Evolutionary conservation across 352 stramenopile genomes (phyloP).

Genomic region (Phytophthora foliorum): DNA sequence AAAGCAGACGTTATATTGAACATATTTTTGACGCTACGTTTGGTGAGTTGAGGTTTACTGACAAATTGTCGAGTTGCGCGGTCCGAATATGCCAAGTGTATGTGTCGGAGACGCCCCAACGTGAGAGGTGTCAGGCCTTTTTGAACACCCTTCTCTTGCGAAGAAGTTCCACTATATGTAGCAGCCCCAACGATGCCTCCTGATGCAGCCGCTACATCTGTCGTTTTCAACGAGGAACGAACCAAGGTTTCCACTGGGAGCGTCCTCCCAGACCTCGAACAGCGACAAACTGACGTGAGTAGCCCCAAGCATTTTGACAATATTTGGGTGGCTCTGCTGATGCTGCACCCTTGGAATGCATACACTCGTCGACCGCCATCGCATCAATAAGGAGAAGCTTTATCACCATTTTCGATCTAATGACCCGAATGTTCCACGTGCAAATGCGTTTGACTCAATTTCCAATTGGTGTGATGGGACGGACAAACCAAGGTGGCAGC

Average conservation of each 20-base stretch:
- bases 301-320: conserved; percentile 41
- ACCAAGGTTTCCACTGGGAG: conserved; percentile 23
- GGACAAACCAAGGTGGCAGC: conserved; percentile 14
- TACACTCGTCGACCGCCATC: neutral
- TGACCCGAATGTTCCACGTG: conserved; percentile 22
- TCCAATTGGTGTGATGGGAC: conserved; percentile 13
- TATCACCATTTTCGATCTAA: conserved; percentile 37
- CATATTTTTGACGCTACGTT: conserved; percentile 19
- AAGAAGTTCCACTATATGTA: too few species aligned
- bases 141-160: too few species aligned
- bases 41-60: too few species aligned
- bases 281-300: conserved; percentile 35
- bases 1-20: conserved; percentile 36
- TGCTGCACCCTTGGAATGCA: conserved; percentile 12
- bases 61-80: too few species aligned
- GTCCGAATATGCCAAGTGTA: too few species aligned
- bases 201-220: conserved; percentile 32
- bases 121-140: too few species aligned
- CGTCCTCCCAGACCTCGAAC: conserved; percentile 37
- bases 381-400: conserved; percentile 29
- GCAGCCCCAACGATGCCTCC: conserved; percentile 47
- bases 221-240: conserved; percentile 13
- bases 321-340: conserved; percentile 36
- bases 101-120: too few species aligned
- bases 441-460: conserved; percentile 6